Base-by-base conservation (phyloP, 768 basidiomycete genomes). In the Clathrus columnatus region DNA sequence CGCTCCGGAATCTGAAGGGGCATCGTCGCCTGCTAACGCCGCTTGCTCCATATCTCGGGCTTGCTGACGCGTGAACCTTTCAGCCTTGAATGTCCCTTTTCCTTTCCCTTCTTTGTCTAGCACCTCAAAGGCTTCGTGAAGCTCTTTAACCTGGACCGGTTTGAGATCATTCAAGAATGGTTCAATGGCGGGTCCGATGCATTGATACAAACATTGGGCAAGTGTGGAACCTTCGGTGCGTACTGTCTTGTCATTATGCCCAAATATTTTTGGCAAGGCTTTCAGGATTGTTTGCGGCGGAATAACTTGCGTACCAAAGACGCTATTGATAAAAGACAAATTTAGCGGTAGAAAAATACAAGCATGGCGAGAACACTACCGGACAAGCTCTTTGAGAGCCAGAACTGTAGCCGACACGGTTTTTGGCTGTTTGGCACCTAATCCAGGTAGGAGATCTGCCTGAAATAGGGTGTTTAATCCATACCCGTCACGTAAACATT, bases 391-490 rank as follows among this genome's bases (percentile, higher is more conserved):
- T 65, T 83, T 91, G 59, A 99, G 65, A 3, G 81, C 88, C 2
- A 75, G 64, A 7, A 96, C 79, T 56, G 81, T 81, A 14, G 85
- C 87, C 26, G 92, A 82, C 1, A 98, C 91, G 2, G 87, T 70
- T 72, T 99, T 99, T 1, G 96, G 96, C 63, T 98, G 93, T 66
- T 98, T 99, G 11, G 91, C 90, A 23, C 76, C 75, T 11, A 99
- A 72, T 18, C 95, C 96, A 36, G 81, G 80, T n/a, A 93, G 68
- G 44, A 97, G 72, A 67, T 94, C 88, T 58, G 70, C 70, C 90
- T 93, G 59, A 36, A 42, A 47, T 11, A 18, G 20, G 8, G 26
- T 24, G 17, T 8, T 29, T 42, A 21, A 26, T 54, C 52, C 45
- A 54, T 54, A 52, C 63, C 61, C 60, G 63, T 61, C 63, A 58